phyloP scores from a whole-genome alignment of 805 yeast genomes.

The Millerozyma miso region DNA sequence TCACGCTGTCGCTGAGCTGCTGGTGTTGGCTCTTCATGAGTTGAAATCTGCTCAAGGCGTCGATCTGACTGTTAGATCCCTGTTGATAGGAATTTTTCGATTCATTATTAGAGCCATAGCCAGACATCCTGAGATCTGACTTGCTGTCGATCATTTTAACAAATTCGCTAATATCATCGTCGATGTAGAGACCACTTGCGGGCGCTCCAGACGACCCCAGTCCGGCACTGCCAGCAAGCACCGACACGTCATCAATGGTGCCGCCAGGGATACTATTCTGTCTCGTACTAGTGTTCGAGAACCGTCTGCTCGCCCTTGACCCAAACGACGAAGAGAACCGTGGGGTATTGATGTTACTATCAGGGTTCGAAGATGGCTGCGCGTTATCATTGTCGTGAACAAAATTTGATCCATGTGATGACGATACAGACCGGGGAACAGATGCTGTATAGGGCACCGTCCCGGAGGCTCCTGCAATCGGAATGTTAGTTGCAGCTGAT shows the following conservation, averaged over 20 bases:
- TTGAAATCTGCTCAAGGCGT: constrained; percentile 50
- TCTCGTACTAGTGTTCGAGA: constrained; percentile 30
- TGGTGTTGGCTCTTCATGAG: constrained; percentile 50
- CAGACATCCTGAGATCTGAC: constrained; percentile 42
- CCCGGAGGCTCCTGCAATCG: constrained; percentile 16
- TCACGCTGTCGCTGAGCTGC: constrained; percentile 50
- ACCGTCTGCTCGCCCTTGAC: constrained; percentile 54
- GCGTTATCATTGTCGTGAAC: constrained; percentile 23
- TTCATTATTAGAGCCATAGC: constrained; percentile 11
- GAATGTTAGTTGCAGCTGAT: constrained; percentile 22
- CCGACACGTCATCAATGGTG: constrained; percentile 14
- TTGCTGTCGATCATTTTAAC: constrained; percentile 67
- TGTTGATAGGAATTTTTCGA: constrained; percentile 8
- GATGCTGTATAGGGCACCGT: constrained; percentile 10
- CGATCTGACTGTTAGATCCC: constrained; percentile 26
- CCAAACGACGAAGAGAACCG: constrained; percentile 72
- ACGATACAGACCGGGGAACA: constrained; percentile 35
- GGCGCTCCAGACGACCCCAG: constrained; percentile 33
- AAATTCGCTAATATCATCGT: constrained; percentile 65
- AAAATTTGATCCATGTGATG: constrained; percentile 36
- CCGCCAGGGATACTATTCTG: constrained; percentile 21
- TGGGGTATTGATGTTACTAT: constrained; percentile 41
- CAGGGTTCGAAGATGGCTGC: constrained; percentile 12
- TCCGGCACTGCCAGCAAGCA: constrained; percentile 32
- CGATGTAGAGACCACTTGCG: constrained; percentile 43